Percentiles rank a stretch among this genome's conserved stretches.
Conservation (phyloP, 495 filamentous ascomycete species). For the Neurospora africana region DNA sequence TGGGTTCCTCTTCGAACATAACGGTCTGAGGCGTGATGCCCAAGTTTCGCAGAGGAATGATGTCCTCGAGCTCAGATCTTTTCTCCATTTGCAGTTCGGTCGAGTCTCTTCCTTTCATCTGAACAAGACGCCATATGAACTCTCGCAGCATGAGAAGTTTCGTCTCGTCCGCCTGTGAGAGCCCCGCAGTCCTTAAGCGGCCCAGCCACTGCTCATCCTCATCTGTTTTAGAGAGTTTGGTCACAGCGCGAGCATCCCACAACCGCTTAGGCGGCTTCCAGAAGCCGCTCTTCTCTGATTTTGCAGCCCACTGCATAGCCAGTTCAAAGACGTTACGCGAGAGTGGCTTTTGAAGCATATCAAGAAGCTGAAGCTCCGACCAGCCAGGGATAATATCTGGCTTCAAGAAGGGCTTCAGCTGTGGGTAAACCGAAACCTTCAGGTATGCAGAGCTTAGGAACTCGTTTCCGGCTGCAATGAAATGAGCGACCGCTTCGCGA, state of each 20-base stretch:
- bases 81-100: conserved; percentile 16
- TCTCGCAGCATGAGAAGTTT: conserved; percentile 81
- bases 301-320: conserved; percentile 75
- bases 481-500: conserved; percentile 73
- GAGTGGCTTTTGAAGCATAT: conserved; percentile 76
- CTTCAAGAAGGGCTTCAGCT: conserved; percentile 76
- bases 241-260: conserved; percentile 34
- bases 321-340: conserved; percentile 71
- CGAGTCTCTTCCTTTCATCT: conserved; percentile 52
- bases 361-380: conserved; percentile 64
- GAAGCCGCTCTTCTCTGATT: conserved; percentile 67
- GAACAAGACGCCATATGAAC: conserved; percentile 80
- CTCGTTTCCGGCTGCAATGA: conserved; percentile 64
- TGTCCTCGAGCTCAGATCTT: conserved; percentile 45
- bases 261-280: conserved; percentile 68
- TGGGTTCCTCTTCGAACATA: conserved; percentile 68
- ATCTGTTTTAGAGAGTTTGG: conserved; percentile 61
- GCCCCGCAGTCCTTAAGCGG: conserved; percentile 71
- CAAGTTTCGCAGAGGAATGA: conserved; percentile 59
- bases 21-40: conserved; percentile 75
- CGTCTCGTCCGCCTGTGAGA: conserved; percentile 74
- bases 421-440: conserved; percentile 68
- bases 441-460: conserved; percentile 75
- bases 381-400: conserved; percentile 47
- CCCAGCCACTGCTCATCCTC: conserved; percentile 95